Evolutionary conservation across 371 early-diverging fungal species (phyloP).

Genomic region (Saksenaea vasiformis): DNA sequence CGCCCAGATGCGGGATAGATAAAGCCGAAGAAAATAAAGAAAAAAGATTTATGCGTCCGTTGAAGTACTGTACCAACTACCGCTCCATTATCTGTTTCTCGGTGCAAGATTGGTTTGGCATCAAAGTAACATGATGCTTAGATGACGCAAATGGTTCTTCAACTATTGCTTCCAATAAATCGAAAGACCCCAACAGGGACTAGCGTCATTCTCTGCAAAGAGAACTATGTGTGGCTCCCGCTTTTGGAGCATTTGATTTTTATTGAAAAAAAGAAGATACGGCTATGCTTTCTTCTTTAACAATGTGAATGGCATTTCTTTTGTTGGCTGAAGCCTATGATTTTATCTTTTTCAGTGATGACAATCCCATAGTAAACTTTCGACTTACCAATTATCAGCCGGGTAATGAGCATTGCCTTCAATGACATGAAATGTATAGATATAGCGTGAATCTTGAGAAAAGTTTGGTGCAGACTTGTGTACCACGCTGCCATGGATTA

Average conservation of each 20-base stretch:
- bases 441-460: conserved; percentile 79
- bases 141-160: too few relatives aligned
- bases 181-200: too few relatives aligned
- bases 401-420: conserved; percentile 75
- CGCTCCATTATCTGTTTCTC: too few relatives aligned
- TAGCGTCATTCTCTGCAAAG: too few relatives aligned
- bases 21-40: too few relatives aligned
- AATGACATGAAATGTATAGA: conserved; percentile 94
- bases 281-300: background rate
- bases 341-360: background rate
- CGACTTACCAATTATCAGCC: conserved; percentile 66
- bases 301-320: background rate
- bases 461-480: conserved; percentile 84
- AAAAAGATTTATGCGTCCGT: too few relatives aligned
- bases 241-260: background rate
- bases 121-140: too few relatives aligned
- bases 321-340: conserved; percentile 19
- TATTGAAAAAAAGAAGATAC: background rate
- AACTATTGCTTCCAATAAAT: too few relatives aligned
- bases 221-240: too few relatives aligned
- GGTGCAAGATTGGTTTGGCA: too few relatives aligned
- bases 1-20: too few relatives aligned
- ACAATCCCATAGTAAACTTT: background rate
- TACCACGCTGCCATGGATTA: conserved; percentile 89
- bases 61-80: too few relatives aligned